Evolutionary conservation across 2,329 filamentous ascomycete species (phyloP).

Genomic region (Shiraia bambusicola): DNA sequence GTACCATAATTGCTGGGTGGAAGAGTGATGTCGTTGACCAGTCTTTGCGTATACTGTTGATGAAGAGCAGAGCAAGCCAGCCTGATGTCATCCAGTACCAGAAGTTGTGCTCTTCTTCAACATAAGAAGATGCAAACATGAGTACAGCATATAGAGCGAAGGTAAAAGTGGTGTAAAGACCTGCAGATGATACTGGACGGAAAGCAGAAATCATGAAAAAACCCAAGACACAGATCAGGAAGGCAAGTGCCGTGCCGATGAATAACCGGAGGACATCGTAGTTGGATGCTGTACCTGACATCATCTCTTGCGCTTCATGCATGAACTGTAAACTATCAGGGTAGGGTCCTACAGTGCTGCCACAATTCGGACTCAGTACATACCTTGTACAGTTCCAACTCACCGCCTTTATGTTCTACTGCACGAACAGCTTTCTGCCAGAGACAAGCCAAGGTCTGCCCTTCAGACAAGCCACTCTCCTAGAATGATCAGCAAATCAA

Average conservation of each 20-base stretch:
- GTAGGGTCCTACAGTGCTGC: not conserved
- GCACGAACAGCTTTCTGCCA: constrained; percentile 55
- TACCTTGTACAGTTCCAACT: constrained; percentile 4
- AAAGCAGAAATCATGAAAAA: constrained; percentile 39
- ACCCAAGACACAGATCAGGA: constrained; percentile 46
- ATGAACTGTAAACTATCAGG: constrained; percentile 57
- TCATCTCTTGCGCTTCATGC: constrained; percentile 69
- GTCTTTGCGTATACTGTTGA: constrained; percentile 38
- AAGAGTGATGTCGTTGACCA: constrained; percentile 29
- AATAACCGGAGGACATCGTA: constrained; percentile 72
- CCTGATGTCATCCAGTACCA: constrained; percentile 89
- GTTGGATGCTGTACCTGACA: constrained; percentile 90
- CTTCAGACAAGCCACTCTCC: constrained; percentile 16
- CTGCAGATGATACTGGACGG: constrained; percentile 54
- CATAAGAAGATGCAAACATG: constrained; percentile 98
- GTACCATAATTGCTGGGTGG: constrained; percentile 49
- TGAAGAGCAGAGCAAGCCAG: constrained; percentile 61
- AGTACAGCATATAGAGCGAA: constrained; percentile 67
- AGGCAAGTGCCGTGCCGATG: constrained; percentile 48
- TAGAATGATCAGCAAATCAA: constrained; percentile 2
- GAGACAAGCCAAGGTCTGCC: constrained; percentile 61
- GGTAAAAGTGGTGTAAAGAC: constrained; percentile 41
- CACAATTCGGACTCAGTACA: not conserved
- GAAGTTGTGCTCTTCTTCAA: constrained; percentile 97
- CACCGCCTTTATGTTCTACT: constrained; percentile 6